These are phyloP conservation scores for Daedaleopsis nitida DNA, from an alignment of 768 basidiomycete genomes.

Conservation along the genomic window DNA sequence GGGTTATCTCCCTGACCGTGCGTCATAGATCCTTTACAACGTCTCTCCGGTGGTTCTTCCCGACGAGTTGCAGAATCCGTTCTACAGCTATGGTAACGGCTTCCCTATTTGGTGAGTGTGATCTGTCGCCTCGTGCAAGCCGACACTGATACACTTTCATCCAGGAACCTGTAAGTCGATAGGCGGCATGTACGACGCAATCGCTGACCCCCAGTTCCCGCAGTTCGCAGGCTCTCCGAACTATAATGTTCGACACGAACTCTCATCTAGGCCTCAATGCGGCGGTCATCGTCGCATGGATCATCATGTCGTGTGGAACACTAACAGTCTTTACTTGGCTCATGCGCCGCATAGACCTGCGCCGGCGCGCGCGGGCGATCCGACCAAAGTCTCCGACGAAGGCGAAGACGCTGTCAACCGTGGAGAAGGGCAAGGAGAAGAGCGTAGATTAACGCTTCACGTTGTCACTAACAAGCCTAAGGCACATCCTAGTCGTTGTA, in stretches of 20 bases:
- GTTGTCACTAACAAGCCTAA: too few relatives aligned
- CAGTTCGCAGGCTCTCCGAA: constrained; percentile 34
- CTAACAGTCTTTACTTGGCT: constrained; percentile 27
- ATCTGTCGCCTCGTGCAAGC: neutral
- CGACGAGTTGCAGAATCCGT: constrained; percentile 29
- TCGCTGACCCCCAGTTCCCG: neutral
- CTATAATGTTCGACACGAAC: constrained; percentile 39
- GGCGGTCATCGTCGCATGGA: constrained; percentile 38
- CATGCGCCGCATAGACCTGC: constrained; percentile 15
- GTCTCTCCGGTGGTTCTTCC: constrained; percentile 33
- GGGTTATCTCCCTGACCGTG: neutral
- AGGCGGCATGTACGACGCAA: neutral
- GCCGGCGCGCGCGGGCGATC: constrained; percentile 2
- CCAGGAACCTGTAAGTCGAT: constrained; percentile 24
- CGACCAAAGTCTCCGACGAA: neutral
- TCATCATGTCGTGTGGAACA: constrained; percentile 27
- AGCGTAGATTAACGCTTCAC: neutral
- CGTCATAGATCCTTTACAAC: constrained; percentile 33
- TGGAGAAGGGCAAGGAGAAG: constrained; percentile 16
- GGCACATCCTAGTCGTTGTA: neutral
- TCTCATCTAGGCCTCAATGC: constrained; percentile 33
- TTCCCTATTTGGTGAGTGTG: constrained; percentile 35
- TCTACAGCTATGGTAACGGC: constrained; percentile 35
- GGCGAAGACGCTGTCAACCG: neutral
- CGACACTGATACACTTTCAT: constrained; percentile 1